Base-by-base conservation (phyloP, 2,329 filamentous ascomycete genomes). In the Scolecobasidium constrictum region DNA sequence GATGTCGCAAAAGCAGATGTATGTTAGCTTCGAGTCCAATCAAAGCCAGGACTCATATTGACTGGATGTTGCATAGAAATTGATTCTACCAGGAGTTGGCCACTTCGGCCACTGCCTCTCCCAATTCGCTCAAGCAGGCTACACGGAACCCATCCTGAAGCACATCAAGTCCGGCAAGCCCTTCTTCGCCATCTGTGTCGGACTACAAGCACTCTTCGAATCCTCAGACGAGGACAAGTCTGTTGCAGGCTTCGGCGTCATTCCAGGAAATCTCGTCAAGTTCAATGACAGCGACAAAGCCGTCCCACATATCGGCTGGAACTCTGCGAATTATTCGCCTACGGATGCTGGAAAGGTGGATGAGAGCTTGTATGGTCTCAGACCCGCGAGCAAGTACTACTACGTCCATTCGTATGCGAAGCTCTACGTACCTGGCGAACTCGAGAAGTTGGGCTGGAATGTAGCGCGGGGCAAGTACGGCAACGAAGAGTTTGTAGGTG, bases 231-330 rank as follows among this genome's bases (percentile, higher is more conserved):
- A 98, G 61, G 81, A 86, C 50, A 67, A 78, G 1, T 62, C 69
- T 15, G 78, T 86, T 12, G 64, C 78, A 2, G 92, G 92, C 1
- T 68, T 98, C 38, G 83, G 81, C 4, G 36, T 94, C 20, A 78
- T 96, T 48, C 78, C 81, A 35, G 76, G 75, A 31, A 68, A 66
- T 9, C 73, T 98, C 49, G 71, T 77, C 56, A 80, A 81, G 47
- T 98, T 98, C 65, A 69, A 86, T 57, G 78, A 85, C 58, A 61
- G 64, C 22, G 68, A 75, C 54, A 96, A 96, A 66, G 81, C 87
- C 28, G 93, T 98, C n/a, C 92, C 92, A 31, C 93, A 98, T 65
- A 98, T 98, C 61, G 92, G 92, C 43, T 98, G 92, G 92, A 98
- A 98, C 64, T 87, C 81, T 52, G 92, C 93, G 35, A 81, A 80